Evolutionary conservation across 768 basidiomycete species (phyloP), one percentile per base, ranked within the genome.

Genomic region (Boletus patriciae): DNA sequence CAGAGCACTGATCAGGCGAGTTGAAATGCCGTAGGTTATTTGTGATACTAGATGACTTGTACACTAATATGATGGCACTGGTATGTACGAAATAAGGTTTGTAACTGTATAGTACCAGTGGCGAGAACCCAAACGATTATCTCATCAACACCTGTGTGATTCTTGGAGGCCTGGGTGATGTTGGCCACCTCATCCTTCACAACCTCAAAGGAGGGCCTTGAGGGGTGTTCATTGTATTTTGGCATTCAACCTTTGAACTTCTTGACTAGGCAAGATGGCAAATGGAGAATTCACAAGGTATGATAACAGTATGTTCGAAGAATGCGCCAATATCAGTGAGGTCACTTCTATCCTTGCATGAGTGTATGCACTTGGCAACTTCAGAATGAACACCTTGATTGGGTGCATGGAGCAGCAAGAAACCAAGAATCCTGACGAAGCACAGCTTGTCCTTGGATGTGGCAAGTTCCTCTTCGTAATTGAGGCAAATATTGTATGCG

Each of bases 231-330:
- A 12, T 57, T 63, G 9, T 61, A 21, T 31, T 43, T 21, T 6
- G 70, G 70, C 1, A 65, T 74, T 43, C 55, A 54, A 23, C 60
- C 59, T 46, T 53, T 65, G 43, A 18, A 48, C 25, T 40, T 58
- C 31, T 46, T 61, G 18, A 67, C 64, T 66, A 34, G 21, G 38
- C 25, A 27, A 16, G n/a, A 42, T 3, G 41, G 40, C 0, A 33
- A 37, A 43, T 6, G n/a, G 40, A 46, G 12, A 15, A 41, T 12
- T 53, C 46, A 52, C 58, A 56, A 42, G 54, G 46, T 33, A 60
- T 2, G 23, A 60, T 48, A 34, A 60, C 4, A 7, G 29, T 7
- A 27, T 33, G 33, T 33, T 62, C 58, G 33, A 62, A 42, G 47
- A 50, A 46, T 29, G 13, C 40, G n/a, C 53, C 57, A 6, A 55